These are phyloP conservation scores for Persicaria tinctoria DNA, from an alignment of 148 eudicot genomes.

Conservation along the genomic window DNA sequence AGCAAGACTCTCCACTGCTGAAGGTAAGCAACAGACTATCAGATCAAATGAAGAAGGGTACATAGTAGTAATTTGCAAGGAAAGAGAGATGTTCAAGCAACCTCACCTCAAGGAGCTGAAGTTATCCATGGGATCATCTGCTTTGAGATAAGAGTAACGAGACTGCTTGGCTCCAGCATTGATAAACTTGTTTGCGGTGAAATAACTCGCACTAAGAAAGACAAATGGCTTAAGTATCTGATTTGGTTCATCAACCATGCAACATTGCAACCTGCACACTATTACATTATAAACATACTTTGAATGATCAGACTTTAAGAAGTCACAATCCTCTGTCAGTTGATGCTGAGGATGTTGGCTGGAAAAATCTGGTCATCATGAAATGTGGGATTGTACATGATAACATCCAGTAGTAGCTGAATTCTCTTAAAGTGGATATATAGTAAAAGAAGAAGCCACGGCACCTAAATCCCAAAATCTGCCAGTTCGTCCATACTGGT, in stretches of 20 bases:
- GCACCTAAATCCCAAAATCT: constrained; percentile 9
- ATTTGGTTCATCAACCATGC: not conserved
- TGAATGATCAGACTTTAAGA: not conserved
- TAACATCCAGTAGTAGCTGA: not conserved
- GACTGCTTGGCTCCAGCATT: constrained; percentile 10
- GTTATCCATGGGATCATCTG: constrained; percentile 6
- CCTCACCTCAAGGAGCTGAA: constrained; percentile 11
- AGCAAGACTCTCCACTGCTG: constrained; percentile 6
- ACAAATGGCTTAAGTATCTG: not conserved
- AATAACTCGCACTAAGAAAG: not conserved
- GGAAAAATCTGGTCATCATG: constrained; percentile 6
- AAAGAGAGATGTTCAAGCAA: not conserved
- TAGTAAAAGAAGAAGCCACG: not conserved
- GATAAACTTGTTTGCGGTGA: not conserved
- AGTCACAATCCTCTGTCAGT: not conserved
- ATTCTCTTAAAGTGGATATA: not conserved
- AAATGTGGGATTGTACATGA: not conserved
- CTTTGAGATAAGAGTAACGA: constrained; percentile 4
- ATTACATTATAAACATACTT: not conserved
- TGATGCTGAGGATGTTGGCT: constrained; percentile 2
- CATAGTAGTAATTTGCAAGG: not conserved
- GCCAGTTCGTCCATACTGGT: constrained; percentile 8
- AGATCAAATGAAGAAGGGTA: not conserved
- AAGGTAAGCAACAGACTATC: not conserved
- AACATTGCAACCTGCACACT: not conserved